These are phyloP conservation scores for Curvularia spicifera DNA, from an alignment of 2,329 filamentous ascomycete genomes.

Conservation along the genomic window DNA sequence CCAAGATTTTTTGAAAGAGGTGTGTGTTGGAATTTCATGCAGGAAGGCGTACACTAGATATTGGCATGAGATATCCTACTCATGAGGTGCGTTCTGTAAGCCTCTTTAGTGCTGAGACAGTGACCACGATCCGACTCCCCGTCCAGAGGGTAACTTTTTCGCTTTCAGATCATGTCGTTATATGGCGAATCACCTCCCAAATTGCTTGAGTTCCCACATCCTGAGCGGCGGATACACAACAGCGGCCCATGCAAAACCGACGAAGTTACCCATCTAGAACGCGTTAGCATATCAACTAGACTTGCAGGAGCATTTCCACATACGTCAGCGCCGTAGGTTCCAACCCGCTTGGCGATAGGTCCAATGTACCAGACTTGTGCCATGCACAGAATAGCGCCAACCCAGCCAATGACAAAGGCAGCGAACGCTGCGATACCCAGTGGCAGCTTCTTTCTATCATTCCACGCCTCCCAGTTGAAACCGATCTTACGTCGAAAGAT, in stretches of 20 bases:
- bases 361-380: slow-evolving; percentile 73
- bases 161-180: not conserved
- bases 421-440: slow-evolving; percentile 66
- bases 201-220: slow-evolving; percentile 58
- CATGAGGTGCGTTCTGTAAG: not conserved
- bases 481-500: slow-evolving; percentile 62
- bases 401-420: slow-evolving; percentile 70
- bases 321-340: slow-evolving; percentile 64
- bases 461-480: slow-evolving; percentile 69
- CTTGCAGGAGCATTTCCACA: slow-evolving; percentile 28
- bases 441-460: slow-evolving; percentile 64
- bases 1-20: no score
- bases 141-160: not conserved
- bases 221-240: slow-evolving; percentile 63
- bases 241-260: slow-evolving; percentile 66
- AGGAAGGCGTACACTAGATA: no score
- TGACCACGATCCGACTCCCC: not conserved
- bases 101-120: not conserved
- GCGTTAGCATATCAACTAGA: slow-evolving; percentile 6
- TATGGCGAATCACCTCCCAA: slow-evolving; percentile 51
- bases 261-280: slow-evolving; percentile 62
- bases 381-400: slow-evolving; percentile 70
- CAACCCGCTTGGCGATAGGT: slow-evolving; percentile 64
- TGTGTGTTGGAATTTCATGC: no score
- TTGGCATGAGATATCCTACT: no score